Percentiles rank a stretch among this genome's conserved stretches.
Conservation (phyloP, 768 basidiomycete species). For the Tylopilus sp. region DNA sequence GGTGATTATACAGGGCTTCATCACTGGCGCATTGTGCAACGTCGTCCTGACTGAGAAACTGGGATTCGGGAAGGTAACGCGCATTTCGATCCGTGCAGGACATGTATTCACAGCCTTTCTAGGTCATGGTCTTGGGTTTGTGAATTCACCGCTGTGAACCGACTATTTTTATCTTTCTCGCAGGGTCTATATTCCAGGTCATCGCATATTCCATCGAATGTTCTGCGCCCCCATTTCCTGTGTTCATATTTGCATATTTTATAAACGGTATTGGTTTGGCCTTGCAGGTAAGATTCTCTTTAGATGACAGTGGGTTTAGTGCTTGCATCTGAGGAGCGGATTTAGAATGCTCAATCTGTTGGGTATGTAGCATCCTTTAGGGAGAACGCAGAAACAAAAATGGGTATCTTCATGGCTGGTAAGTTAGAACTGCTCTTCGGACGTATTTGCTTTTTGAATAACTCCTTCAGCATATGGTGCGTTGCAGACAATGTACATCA, state of each 20-base stretch:
- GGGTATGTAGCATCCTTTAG: conserved; percentile 53
- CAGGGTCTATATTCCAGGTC: conserved; percentile 37
- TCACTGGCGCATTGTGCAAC: conserved; percentile 44
- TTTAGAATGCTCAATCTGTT: conserved; percentile 57
- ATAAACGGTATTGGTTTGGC: conserved; percentile 51
- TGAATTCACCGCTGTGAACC: neutral
- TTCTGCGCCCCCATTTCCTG: conserved; percentile 53
- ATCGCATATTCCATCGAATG: conserved; percentile 43
- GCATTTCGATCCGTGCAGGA: neutral
- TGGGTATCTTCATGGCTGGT: conserved; percentile 62
- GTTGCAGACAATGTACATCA: neutral
- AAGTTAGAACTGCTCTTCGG: neutral
- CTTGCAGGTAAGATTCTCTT: conserved; percentile 34
- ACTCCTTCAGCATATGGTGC: conserved; percentile 12
- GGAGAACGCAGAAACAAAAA: conserved; percentile 36
- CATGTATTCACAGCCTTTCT: neutral
- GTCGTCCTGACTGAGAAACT: conserved; percentile 41
- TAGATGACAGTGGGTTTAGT: neutral
- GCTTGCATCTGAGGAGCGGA: neutral
- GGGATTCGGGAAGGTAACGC: conserved; percentile 30
- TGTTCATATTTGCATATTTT: conserved; percentile 38
- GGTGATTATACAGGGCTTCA: conserved; percentile 34
- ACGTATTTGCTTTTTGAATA: neutral
- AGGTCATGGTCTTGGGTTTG: conserved; percentile 41
- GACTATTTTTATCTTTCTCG: neutral